phyloP scores from a whole-genome alignment of 768 basidiomycete genomes.

The Kwoniella sp. region DNA sequence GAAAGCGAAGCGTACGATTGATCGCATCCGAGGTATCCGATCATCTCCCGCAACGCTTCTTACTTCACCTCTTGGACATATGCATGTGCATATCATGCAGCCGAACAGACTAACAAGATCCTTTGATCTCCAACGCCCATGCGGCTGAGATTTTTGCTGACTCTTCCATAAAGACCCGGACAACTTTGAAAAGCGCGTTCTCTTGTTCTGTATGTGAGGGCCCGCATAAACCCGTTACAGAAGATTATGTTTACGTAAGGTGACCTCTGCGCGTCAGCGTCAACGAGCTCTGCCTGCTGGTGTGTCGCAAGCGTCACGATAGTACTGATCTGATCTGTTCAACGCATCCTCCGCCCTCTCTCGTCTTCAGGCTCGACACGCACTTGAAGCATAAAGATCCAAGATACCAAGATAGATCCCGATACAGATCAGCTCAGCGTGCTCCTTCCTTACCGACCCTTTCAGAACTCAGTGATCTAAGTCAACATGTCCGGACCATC shows the following conservation, averaged over 20 bases:
- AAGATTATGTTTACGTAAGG: constrained; percentile 5
- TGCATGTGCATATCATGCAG: too few relatives aligned
- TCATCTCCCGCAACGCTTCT: too few relatives aligned
- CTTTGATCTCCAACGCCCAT: too few relatives aligned
- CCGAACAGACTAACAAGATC: too few relatives aligned
- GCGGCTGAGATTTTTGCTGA: too few relatives aligned
- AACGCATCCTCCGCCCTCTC: background rate
- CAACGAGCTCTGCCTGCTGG: background rate
- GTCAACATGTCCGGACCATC: constrained; percentile 24
- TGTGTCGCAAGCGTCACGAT: constrained; percentile 4
- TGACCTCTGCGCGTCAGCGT: background rate
- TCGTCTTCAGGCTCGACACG: background rate
- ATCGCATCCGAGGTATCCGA: too few relatives aligned
- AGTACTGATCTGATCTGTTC: background rate
- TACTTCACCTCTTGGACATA: too few relatives aligned
- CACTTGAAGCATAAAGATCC: background rate
- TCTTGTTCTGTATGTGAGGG: too few relatives aligned
- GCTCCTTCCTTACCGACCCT: background rate
- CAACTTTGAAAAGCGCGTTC: too few relatives aligned
- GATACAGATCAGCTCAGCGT: background rate
- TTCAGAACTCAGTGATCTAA: background rate
- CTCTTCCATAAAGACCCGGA: too few relatives aligned
- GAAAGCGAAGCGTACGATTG: too few relatives aligned
- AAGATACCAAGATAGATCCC: background rate
- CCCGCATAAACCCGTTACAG: too few relatives aligned